Base-by-base conservation (phyloP, 148 eudicot genomes). In the Mesembryanthemum crystallinum region DNA sequence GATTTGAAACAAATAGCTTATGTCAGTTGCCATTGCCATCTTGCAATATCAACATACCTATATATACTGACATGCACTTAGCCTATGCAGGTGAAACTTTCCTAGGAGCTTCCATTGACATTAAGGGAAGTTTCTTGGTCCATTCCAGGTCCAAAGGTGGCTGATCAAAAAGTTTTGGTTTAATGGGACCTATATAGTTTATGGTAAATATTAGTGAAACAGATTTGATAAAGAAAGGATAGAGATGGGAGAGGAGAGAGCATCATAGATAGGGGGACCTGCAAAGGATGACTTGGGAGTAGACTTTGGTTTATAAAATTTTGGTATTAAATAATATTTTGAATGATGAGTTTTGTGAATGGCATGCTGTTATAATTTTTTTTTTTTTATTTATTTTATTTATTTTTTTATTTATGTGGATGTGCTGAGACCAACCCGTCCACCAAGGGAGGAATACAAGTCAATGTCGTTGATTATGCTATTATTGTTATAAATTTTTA, bases 91-190 rank as follows among this genome's bases (percentile, higher is more conserved):
- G 42, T 35, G 83, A 72, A 73, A 29, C 27, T 72, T 86, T 81
- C 88, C 82, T 35, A 61, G 82, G 82, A 80, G 73, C 77, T 85
- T 85, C 88, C 81, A 59, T 52, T 59, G 76, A 82, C 74, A 69
- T 70, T 25, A 55, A 66, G 52, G 81, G 88, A 85, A 82, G 73
- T 27, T 85, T 85, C 88, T 65, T 73, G n/a, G 85, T 5, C 60
- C 72, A 75, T 77, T 71, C 81, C 73, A 33, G 9, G 9, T 63
- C 17, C 42, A 28, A 60, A 72, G 82, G 24, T 79, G 82, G 77
- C 82, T 72, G 42, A 35, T 64, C 35, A 32, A 24, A 57, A 80
- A 67, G 37, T 69, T 55, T 39, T n/a, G 28, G 33, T 5, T 62
- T 13, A 33, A 73, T 28, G 49, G 61, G 42, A 5, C 37, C 28